These are phyloP conservation scores for Boletus subcaerulescens DNA, from an alignment of 768 basidiomycete genomes.

Conservation along the genomic window DNA sequence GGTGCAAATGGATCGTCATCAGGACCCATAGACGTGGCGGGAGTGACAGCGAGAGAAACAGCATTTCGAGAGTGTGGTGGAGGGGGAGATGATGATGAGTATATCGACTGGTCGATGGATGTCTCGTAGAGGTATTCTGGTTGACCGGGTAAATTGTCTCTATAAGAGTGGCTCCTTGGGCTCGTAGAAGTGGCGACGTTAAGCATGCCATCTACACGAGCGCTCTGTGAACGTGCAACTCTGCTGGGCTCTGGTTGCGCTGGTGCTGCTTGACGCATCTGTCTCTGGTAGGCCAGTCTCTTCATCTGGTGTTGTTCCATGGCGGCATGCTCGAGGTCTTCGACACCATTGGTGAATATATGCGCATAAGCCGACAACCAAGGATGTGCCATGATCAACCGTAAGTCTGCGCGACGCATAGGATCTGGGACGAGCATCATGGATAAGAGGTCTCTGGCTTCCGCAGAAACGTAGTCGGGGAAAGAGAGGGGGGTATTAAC, in stretches of 20 bases:
- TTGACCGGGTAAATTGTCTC: constrained; percentile 48
- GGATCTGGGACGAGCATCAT: constrained; percentile 97
- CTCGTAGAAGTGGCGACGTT: constrained; percentile 32
- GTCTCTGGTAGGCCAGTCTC: constrained; percentile 73
- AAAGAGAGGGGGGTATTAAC: constrained; percentile 95
- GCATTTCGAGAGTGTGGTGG: constrained; percentile 39
- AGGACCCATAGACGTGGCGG: constrained; percentile 39
- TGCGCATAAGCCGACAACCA: constrained; percentile 63
- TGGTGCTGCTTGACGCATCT: constrained; percentile 60
- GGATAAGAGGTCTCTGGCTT: constrained; percentile 79
- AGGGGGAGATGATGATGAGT: constrained; percentile 35
- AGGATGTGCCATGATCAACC: constrained; percentile 78
- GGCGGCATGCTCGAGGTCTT: constrained; percentile 75
- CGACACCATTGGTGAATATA: constrained; percentile 65
- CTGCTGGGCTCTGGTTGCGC: constrained; percentile 29
- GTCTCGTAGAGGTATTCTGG: constrained; percentile 78
- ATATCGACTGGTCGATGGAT: constrained; percentile 54
- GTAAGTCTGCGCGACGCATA: constrained; percentile 68
- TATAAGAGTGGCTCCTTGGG: constrained; percentile 43
- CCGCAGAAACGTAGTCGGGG: constrained; percentile 88
- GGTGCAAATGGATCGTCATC: constrained; percentile 76
- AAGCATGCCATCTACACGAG: constrained; percentile 48
- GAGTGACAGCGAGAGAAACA: constrained; percentile 41
- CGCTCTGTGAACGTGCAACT: constrained; percentile 50
- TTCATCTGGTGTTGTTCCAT: constrained; percentile 86